Base-by-base conservation (phyloP, 177 flowering plant genomes). In the Telopea speciosissima region DNA sequence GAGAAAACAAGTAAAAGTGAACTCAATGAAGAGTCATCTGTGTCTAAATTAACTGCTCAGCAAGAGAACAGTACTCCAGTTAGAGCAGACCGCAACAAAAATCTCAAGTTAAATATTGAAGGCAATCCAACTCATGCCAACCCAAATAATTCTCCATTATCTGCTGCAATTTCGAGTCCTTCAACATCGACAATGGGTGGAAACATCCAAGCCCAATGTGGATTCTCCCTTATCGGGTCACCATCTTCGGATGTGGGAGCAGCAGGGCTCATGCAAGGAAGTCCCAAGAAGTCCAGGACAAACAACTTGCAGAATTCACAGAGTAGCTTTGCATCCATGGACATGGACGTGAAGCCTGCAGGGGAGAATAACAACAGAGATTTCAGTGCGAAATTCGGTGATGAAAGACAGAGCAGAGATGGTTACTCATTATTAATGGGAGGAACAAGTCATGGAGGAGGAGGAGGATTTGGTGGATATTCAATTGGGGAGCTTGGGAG, bases 401-500 rank as follows among this genome's bases (percentile, higher is more conserved):
- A 74, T 45, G 93, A 84, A 68, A 82, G 89, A 79, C 90, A 81
- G 80, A 63, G 71, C 58, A 78, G 92, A 68, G 91, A 86, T 42
- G 92, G 85, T 0, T 90, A 86, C 75, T 73, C 88, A 0, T 74
- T 86, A 70, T 70, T 92, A 75, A 88, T 88, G 3, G 76, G 78
- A 5, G 80, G 82, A 11, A 65, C 84, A 10, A 85, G 85, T 76
- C 82, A 83, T 80, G 85, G 82, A 8, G 88, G 85, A 22, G 89
- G 86, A 8, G 88, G 85, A 22, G 89, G 86, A 14, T 92, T 89
- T 25, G 92, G 91, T 26, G 82, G 85, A 24, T 94, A 86, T 83
- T 83, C 91, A 9, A 82, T 93, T 60, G 93, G 88, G 8, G 92
- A 86, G 63, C 77, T 90, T 8, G 93, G 86, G 24, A 81, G 94